Percentiles rank a stretch among this genome's conserved stretches.
Conservation (phyloP, 1,284 basidiomycete species). For the Sanghuangporus baumii region DNA sequence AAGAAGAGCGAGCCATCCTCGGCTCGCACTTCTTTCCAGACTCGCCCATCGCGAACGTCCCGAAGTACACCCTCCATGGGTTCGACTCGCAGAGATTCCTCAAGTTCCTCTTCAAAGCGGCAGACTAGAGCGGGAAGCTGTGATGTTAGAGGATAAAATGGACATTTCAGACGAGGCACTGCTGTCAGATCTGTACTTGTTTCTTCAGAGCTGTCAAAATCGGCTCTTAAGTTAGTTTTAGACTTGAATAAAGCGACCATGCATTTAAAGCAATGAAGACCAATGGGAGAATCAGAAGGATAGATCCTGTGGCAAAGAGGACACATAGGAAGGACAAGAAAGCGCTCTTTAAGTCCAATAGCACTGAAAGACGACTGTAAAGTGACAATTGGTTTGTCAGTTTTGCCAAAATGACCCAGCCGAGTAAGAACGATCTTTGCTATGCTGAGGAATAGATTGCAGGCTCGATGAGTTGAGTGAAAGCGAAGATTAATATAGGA, state of each 20-base stretch:
- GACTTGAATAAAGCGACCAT: not conserved
- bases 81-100: not conserved
- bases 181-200: not conserved
- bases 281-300: not conserved
- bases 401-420: not conserved
- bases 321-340: conserved; percentile 2
- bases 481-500: not conserved
- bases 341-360: conserved; percentile 2
- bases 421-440: not conserved
- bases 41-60: conserved; percentile 11
- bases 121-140: conserved; percentile 12
- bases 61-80: not conserved
- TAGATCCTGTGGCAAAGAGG: not conserved
- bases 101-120: not conserved
- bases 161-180: not conserved
- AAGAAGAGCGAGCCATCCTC: conserved; percentile 18
- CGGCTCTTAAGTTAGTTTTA: not conserved
- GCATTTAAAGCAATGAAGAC: not conserved
- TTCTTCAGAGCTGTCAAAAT: not conserved
- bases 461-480: not conserved
- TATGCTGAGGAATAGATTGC: not conserved
- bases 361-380: not conserved
- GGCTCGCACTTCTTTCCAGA: conserved; percentile 16
- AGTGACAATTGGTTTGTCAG: not conserved
- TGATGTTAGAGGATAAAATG: not conserved